Evolutionary conservation across 257 asterid genomes (phyloP), one percentile per base, ranked within the genome.

Genomic region (Asclepias syriaca): DNA sequence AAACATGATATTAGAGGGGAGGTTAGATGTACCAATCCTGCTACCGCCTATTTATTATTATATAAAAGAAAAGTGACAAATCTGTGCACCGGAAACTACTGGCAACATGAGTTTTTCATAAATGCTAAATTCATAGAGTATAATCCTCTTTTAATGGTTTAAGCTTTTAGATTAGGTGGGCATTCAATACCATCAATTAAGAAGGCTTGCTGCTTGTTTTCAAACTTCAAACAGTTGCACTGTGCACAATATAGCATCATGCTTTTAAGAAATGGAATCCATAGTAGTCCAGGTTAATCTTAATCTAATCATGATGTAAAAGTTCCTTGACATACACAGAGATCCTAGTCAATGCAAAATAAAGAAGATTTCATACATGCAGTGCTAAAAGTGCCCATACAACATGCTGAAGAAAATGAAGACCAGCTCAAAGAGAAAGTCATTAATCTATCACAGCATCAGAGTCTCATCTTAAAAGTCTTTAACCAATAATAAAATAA

Each of bases 251-350:
- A 56, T 21, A 56, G 63, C 63, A 21, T 56, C 34, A 8, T 21
- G 32, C 6, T 56, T 63, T 32, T 8, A 18, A 63, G 19, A 32
- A 60, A 27, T 29, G 37, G 66, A 19, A 27, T 32, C 48, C 67
- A 63, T 6, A 63, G n/a, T 24, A 32, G 8, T 63, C 6, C 24
- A 5, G 46, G 24, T 63, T 61, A 5, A 22, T 63, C 49, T 63
- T 34, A 46, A 15, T 63, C 16, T 11, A 63, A 63, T 34, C 22
- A 34, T 32, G 18, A 16, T 8, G 19, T 32, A 63, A 32, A 46
- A 40, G 71, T 64, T 63, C 24, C 57, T 46, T 70, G 73, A 57
- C 48, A 73, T 67, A 73, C 56, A 40, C 22, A n/a, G 60, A n/a
- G 60, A 58, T 67, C 53, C 73, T 66, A 54, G 50, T 45, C 67